A percentile compares a stretch with the other conserved stretches of the same genome.
Evolutionary conservation across 2,329 filamentous ascomycete species (phyloP).

Genomic region (Microcera coccophila): DNA sequence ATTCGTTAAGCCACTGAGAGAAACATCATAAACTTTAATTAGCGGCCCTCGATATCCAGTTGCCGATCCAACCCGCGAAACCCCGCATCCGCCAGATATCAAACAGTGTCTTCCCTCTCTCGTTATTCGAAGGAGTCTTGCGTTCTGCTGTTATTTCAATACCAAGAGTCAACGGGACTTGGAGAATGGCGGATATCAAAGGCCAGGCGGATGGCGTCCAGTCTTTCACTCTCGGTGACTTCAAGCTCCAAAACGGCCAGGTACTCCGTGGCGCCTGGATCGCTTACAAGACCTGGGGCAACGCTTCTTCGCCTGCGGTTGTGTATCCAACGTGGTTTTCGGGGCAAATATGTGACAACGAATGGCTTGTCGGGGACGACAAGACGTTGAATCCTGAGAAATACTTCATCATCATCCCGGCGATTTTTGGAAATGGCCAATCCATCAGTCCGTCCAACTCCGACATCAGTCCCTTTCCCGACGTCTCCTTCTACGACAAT

Average conservation of each 20-base stretch:
- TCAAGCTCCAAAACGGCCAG: conserved; percentile 62
- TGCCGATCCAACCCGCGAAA: too few relatives aligned
- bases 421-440: conserved; percentile 51
- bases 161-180: too few relatives aligned
- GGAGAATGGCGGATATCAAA: too few relatives aligned
- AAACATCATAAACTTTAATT: too few relatives aligned
- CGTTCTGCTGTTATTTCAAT: too few relatives aligned
- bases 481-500: conserved; percentile 47
- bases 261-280: conserved; percentile 62
- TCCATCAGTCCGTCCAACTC: conserved; percentile 52
- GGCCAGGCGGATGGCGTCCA: conserved; percentile 14
- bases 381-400: conserved; percentile 58
- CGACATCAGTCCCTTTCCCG: conserved; percentile 39
- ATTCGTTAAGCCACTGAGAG: too few relatives aligned
- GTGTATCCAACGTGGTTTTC: conserved; percentile 75
- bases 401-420: conserved; percentile 50
- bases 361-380: conserved; percentile 67
- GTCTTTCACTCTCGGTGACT: conserved; percentile 58
- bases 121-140: too few relatives aligned
- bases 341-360: conserved; percentile 61
- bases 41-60: too few relatives aligned
- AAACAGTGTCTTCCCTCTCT: too few relatives aligned
- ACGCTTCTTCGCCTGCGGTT: conserved; percentile 58
- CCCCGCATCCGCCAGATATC: too few relatives aligned
- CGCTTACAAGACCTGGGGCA: conserved; percentile 73